Percentiles rank a stretch among this genome's conserved stretches.
phyloP scores from a whole-genome alignment of 2,329 filamentous ascomycete genomes.

The Penicillium sp. region DNA sequence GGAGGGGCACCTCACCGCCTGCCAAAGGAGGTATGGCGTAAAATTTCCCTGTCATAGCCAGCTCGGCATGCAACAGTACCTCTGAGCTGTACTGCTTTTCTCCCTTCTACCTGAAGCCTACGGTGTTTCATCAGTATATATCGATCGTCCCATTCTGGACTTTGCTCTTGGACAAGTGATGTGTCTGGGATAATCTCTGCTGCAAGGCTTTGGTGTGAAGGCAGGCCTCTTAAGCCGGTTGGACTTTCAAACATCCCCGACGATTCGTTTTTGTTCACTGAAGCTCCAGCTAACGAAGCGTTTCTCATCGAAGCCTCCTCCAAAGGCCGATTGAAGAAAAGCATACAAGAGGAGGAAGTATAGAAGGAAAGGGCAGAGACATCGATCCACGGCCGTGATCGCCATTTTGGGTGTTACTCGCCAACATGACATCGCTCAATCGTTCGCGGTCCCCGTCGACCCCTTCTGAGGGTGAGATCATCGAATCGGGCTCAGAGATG shows the following conservation, averaged over 20 bases:
- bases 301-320: conserved; percentile 30
- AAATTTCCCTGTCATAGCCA: conserved; percentile 16
- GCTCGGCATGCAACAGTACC: not conserved
- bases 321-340: conserved; percentile 20
- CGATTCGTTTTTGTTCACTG: conserved; percentile 22
- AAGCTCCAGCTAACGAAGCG: conserved; percentile 42
- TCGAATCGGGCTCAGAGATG: conserved; percentile 68
- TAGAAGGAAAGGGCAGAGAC: not conserved
- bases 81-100: conserved; percentile 2
- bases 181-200: conserved; percentile 21
- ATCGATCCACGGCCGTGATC: not conserved
- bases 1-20: conserved; percentile 33
- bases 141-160: not conserved
- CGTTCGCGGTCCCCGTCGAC: conserved; percentile 57
- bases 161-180: conserved; percentile 9
- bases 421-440: conserved; percentile 50
- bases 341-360: conserved; percentile 3
- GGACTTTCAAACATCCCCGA: conserved; percentile 42
- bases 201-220: conserved; percentile 33
- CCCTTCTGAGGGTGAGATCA: conserved; percentile 85
- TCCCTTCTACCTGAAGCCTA: conserved; percentile 10
- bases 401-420: conserved; percentile 11
- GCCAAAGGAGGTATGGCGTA: conserved; percentile 18
- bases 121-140: conserved; percentile 11
- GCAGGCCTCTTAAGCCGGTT: conserved; percentile 43